Base-by-base conservation (phyloP, 2,329 filamentous ascomycete species). In the Xylariomycetidae sp. region DNA sequence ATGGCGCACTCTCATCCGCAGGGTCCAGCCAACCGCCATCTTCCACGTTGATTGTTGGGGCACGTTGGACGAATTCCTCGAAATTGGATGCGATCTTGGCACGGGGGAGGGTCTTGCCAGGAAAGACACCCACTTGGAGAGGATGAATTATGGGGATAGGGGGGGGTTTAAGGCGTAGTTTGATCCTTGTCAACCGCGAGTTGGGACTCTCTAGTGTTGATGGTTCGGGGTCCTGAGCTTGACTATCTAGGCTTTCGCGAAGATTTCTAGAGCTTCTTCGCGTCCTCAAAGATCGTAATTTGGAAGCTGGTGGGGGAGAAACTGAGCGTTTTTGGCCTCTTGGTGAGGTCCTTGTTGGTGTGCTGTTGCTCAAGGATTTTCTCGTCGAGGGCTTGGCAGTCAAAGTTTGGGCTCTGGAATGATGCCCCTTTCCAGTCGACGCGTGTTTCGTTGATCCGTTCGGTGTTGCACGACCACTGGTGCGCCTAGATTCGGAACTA, bases 81-180 rank as follows among this genome's bases (percentile, higher is more conserved):
- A 84, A 74, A 25, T 54, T 72, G 0, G 67, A 54, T 9, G 70
- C 73, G 32, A 78, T 63, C 45, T 69, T 76, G 1, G 72, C 60
- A 22, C 66, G 66, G 15, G 57, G 42, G 16, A 61, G 27, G 31
- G 33, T 57, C 40, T 49, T 54, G 11, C 53, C 54, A 4, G 56
- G 56, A n/a, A 50, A 42, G 6, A 73, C 63, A 31, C 70, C 67
- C 31, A 75, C 66, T 45, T 80, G 72, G 16, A 69, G 70, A 5
- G 76, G 74, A 48, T 82, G 76, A 6, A 79, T 69, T 4, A 80
- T 54, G 12, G 79, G 79, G 25, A 82, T 66, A 20, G 59, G 54
- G 2, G 66, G 61, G n/a, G 58, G 56, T 36, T 63, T 60, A 15
- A 73, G 59, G 16, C 69, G 66, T 25, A 78, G 44, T 34, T 66